Evolutionary conservation across 495 filamentous ascomycete genomes (phyloP).

Genomic region (Chaetomidium leptoderma): DNA sequence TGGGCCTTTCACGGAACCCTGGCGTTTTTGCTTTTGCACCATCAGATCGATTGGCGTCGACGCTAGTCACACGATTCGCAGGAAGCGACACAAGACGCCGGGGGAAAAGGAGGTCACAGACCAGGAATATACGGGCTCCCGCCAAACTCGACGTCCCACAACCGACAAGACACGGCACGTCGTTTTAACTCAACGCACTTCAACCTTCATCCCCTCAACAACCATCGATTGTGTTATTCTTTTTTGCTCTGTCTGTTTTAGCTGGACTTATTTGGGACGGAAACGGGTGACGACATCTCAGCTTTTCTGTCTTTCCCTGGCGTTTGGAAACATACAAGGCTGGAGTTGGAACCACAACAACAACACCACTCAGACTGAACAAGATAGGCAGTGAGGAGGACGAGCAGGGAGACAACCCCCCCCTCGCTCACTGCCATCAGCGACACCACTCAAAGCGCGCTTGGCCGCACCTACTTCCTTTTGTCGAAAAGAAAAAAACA

Average conservation of each 20-base stretch:
- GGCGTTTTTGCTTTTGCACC: slow-evolving; percentile 20
- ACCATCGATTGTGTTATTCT: slow-evolving; percentile 25
- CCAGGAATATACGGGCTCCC: slow-evolving; percentile 13
- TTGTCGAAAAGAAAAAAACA: slow-evolving; percentile 16
- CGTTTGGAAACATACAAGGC: slow-evolving; percentile 18
- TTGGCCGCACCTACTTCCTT: slow-evolving; percentile 16
- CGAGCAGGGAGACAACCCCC: background rate
- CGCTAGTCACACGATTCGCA: slow-evolving; percentile 26
- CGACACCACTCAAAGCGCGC: slow-evolving; percentile 17
- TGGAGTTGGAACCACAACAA: slow-evolving; percentile 16
- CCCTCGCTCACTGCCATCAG: slow-evolving; percentile 10
- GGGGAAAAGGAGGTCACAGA: slow-evolving; percentile 6
- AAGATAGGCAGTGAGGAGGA: background rate
- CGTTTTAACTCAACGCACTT: slow-evolving; percentile 10
- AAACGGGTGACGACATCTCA: slow-evolving; percentile 16
- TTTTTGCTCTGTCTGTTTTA: slow-evolving; percentile 18
- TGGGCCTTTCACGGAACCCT: slow-evolving; percentile 24
- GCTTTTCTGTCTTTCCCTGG: slow-evolving; percentile 21
- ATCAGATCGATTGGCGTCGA: slow-evolving; percentile 20
- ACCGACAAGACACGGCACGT: slow-evolving; percentile 12
- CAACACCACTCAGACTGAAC: slow-evolving; percentile 27
- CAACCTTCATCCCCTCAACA: slow-evolving; percentile 15
- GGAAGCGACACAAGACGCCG: slow-evolving; percentile 21
- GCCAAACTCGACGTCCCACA: slow-evolving; percentile 9
- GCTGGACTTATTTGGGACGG: slow-evolving; percentile 18